phyloP scores from a whole-genome alignment of 768 basidiomycete species.

The Daedaleopsis sinensis region DNA sequence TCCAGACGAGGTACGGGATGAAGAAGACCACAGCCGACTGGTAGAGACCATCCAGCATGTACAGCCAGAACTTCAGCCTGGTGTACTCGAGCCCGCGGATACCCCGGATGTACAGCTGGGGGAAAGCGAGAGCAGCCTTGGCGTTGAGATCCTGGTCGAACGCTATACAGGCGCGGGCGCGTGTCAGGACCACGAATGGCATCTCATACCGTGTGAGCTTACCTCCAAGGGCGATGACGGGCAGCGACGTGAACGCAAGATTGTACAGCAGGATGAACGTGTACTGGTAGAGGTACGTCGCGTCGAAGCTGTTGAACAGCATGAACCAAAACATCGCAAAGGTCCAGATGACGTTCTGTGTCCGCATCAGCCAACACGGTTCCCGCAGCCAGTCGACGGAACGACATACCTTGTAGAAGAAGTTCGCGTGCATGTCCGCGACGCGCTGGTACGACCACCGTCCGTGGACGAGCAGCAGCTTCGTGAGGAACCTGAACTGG shows the following conservation, averaged over 20 bases:
- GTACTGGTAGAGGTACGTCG: slow-evolving; percentile 93
- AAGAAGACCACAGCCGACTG: slow-evolving; percentile 89
- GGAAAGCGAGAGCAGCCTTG: slow-evolving; percentile 87
- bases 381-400: not conserved
- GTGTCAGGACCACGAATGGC: not conserved
- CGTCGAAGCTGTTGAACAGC: slow-evolving; percentile 93
- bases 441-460: slow-evolving; percentile 97
- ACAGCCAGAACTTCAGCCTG: slow-evolving; percentile 88
- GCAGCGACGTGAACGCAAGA: slow-evolving; percentile 90
- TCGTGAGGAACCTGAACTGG: slow-evolving; percentile 93
- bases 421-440: slow-evolving; percentile 96
- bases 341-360: slow-evolving; percentile 89
- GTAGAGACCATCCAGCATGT: slow-evolving; percentile 94
- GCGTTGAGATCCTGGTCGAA: slow-evolving; percentile 97
- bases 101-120: slow-evolving; percentile 93
- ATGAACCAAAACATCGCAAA: slow-evolving; percentile 94
- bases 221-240: slow-evolving; percentile 91
- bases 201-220: slow-evolving; percentile 24
- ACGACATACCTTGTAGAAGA: slow-evolving; percentile 90
- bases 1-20: slow-evolving; percentile 80
- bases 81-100: slow-evolving; percentile 95
- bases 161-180: slow-evolving; percentile 42
- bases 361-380: not conserved
- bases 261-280: slow-evolving; percentile 93
- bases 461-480: slow-evolving; percentile 90